Percentiles rank a stretch among this genome's conserved stretches.
Conservation (phyloP, 768 basidiomycete genomes). For the Leucocoprinus birnbaumii region DNA sequence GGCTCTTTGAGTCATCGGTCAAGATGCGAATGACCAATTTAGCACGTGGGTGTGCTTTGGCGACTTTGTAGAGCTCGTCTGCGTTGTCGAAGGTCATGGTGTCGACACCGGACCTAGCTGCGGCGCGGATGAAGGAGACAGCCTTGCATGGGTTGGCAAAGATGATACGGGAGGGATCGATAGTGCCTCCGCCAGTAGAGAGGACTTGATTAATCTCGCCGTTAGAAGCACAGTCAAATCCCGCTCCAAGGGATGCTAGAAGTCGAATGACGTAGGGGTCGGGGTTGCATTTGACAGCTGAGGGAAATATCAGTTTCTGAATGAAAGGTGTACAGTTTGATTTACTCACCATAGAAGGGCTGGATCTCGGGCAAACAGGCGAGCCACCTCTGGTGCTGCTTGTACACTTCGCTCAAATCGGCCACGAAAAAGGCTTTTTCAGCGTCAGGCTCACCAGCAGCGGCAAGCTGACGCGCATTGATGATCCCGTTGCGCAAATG, state of each 20-base stretch:
- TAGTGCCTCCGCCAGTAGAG: conserved; percentile 50
- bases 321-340: background rate
- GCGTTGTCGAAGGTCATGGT: conserved; percentile 98
- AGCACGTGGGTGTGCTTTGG: conserved; percentile 74
- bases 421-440: conserved; percentile 97
- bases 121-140: conserved; percentile 84
- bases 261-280: conserved; percentile 92
- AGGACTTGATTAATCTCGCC: conserved; percentile 87
- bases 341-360: conserved; percentile 85
- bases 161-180: conserved; percentile 82
- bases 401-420: conserved; percentile 85
- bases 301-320: conserved; percentile 15
- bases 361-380: conserved; percentile 78
- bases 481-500: conserved; percentile 80
- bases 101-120: conserved; percentile 76
- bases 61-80: conserved; percentile 94
- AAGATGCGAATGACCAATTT: conserved; percentile 92
- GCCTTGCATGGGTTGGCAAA: conserved; percentile 99
- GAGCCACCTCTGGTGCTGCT: conserved; percentile 83
- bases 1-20: conserved; percentile 94
- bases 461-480: conserved; percentile 49
- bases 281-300: conserved; percentile 98
- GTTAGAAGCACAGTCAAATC: conserved; percentile 97
- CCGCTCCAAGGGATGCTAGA: conserved; percentile 84
- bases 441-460: conserved; percentile 61